A percentile compares a stretch with the other conserved stretches of the same genome.
phyloP scores from a whole-genome alignment of 768 basidiomycete species.

The Cystofilobasidium bisporidii region DNA sequence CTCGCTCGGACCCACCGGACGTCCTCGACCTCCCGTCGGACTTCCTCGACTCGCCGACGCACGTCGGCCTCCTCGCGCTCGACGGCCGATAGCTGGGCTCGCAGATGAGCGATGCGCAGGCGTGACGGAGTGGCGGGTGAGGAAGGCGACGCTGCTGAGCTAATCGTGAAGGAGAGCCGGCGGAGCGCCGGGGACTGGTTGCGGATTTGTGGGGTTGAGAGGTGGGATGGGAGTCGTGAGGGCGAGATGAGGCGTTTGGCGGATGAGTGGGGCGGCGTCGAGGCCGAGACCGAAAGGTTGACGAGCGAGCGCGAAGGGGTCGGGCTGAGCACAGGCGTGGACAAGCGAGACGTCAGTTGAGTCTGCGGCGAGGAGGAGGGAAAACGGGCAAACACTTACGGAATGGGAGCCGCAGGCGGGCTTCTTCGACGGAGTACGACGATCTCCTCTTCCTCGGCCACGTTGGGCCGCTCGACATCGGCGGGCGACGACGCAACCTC shows the following conservation, averaged over 20 bases:
- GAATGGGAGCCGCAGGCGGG: too few relatives aligned
- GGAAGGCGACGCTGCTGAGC: not conserved
- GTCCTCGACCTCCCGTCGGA: not conserved
- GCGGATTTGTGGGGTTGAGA: not conserved
- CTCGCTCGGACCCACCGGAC: conserved; percentile 9
- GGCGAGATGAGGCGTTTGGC: not conserved
- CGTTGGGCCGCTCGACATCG: too few relatives aligned
- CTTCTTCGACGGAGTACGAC: not conserved
- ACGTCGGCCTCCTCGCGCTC: not conserved
- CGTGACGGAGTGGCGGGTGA: conserved; percentile 11
- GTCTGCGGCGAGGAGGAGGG: too few relatives aligned
- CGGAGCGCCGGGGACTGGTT: not conserved
- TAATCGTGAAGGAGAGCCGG: conserved; percentile 1
- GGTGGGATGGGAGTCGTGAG: not conserved
- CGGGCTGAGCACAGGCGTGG: too few relatives aligned
- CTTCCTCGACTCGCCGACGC: not conserved
- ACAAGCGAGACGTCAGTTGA: too few relatives aligned
- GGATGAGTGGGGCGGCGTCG: too few relatives aligned
- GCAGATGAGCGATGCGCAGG: conserved; percentile 19
- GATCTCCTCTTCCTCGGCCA: not conserved
- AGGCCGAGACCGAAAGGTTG: too few relatives aligned
- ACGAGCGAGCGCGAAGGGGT: too few relatives aligned
- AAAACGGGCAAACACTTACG: too few relatives aligned
- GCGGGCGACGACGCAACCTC: too few relatives aligned
- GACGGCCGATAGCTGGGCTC: conserved; percentile 1